Conservation (phyloP, 192 early-diverging fungal genomes). For the Umbelopsis ramanniana region DNA sequence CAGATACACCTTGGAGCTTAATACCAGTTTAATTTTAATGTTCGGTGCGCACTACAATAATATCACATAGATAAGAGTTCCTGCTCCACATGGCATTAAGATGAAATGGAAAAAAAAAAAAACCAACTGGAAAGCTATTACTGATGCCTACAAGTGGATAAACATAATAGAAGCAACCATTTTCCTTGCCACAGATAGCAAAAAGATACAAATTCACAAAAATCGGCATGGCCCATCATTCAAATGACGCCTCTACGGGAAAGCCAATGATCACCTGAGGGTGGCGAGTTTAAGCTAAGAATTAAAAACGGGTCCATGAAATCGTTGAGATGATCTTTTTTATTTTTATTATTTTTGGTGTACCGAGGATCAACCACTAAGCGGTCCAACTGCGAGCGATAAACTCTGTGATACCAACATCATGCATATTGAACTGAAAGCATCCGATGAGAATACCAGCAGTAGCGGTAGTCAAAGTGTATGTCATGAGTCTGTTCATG, state of each 20-base stretch:
- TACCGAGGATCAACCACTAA: conserved; percentile 39
- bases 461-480: conserved; percentile 72
- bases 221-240: neutral
- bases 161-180: neutral
- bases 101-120: neutral
- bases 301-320: neutral
- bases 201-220: neutral
- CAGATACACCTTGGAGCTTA: neutral
- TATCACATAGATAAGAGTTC: neutral
- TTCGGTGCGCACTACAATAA: neutral
- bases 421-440: conserved; percentile 95
- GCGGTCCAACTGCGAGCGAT: conserved; percentile 87
- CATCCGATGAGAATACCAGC: conserved; percentile 79
- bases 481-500: conserved; percentile 64
- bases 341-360: conserved; percentile 2
- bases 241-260: neutral
- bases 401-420: conserved; percentile 92
- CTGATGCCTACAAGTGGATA: neutral
- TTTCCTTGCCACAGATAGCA: neutral
- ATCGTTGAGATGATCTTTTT: neutral
- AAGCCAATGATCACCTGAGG: neutral
- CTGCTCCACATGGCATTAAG: neutral
- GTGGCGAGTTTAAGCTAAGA: neutral
- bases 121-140: neutral
- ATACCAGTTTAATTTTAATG: neutral